Percentiles rank a stretch among this genome's conserved stretches.
These are phyloP conservation scores for Ramalina intermedia DNA, from an alignment of 495 filamentous ascomycete genomes.

Conservation along the genomic window DNA sequence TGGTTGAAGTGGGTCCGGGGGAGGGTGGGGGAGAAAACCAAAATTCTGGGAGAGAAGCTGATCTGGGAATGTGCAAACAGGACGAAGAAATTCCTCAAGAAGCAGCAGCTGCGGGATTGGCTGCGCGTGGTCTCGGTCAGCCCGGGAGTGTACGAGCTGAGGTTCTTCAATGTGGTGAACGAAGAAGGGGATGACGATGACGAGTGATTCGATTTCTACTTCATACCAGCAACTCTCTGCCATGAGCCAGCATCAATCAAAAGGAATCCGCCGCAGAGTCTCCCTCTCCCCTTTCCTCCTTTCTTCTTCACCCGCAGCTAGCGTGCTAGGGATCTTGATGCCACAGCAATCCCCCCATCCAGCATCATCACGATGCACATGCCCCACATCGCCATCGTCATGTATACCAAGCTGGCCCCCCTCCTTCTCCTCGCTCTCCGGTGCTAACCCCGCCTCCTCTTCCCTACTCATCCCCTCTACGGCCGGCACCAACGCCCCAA, in stretches of 20 bases:
- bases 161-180: conserved; percentile 99
- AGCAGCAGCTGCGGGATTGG: conserved; percentile 99
- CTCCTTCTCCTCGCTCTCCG: conserved; percentile 36
- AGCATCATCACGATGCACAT: conserved; percentile 49
- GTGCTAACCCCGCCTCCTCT: conserved; percentile 31
- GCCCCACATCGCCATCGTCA: conserved; percentile 48
- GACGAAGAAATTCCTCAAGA: conserved; percentile 99
- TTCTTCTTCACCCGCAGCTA: conserved; percentile 77
- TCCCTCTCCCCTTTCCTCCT: conserved; percentile 54
- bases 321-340: conserved; percentile 89
- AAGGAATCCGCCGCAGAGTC: conserved; percentile 70
- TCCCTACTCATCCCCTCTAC: conserved; percentile 58
- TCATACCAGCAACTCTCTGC: not conserved
- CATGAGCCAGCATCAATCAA: conserved; percentile 44
- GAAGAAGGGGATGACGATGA: conserved; percentile 95
- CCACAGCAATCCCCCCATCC: conserved; percentile 96
- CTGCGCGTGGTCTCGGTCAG: conserved; percentile 93
- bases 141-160: conserved; percentile 95
- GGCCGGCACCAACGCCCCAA: conserved; percentile 71
- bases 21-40: not conserved
- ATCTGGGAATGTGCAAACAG: conserved; percentile 28
- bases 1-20: not conserved
- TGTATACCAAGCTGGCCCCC: conserved; percentile 36
- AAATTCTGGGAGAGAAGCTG: not conserved
- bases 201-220: conserved; percentile 49